Evolutionary conservation across 1,139 yeast species (phyloP).

Genomic region (Taphrina sp.): DNA sequence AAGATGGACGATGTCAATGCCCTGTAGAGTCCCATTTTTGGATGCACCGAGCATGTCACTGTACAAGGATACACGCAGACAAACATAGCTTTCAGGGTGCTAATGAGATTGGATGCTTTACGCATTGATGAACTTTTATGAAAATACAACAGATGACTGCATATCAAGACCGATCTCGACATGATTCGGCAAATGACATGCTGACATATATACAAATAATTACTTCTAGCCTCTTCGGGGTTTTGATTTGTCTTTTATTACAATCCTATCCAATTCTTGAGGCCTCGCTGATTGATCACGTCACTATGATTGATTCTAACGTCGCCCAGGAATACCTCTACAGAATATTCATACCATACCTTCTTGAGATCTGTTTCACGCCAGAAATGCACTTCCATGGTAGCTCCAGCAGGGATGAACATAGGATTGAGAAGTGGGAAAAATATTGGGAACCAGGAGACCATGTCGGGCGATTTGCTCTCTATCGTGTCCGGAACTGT

Average conservation of each 20-base stretch:
- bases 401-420: slow-evolving; percentile 54
- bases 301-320: slow-evolving; percentile 50
- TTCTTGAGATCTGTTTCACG: slow-evolving; percentile 46
- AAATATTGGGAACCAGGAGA: slow-evolving; percentile 71
- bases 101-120: too few species aligned
- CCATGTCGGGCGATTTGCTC: slow-evolving; percentile 55
- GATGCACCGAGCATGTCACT: too few species aligned
- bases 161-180: too few species aligned
- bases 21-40: too few species aligned
- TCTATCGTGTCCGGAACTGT: slow-evolving; percentile 52
- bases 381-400: slow-evolving; percentile 53
- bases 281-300: slow-evolving; percentile 47
- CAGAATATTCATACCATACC: slow-evolving; percentile 77
- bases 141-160: too few species aligned
- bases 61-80: too few species aligned
- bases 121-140: too few species aligned
- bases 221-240: too few species aligned
- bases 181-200: too few species aligned
- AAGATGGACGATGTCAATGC: slow-evolving; percentile 7
- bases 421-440: slow-evolving; percentile 59
- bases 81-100: too few species aligned
- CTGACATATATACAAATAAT: too few species aligned
- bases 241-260: too few species aligned
- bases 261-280: slow-evolving; percentile 13
- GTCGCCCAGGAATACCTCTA: slow-evolving; percentile 52